Evolutionary conservation across 805 yeast species (phyloP), one percentile per base, ranked within the genome.

Genomic region (Millerago galiae): DNA sequence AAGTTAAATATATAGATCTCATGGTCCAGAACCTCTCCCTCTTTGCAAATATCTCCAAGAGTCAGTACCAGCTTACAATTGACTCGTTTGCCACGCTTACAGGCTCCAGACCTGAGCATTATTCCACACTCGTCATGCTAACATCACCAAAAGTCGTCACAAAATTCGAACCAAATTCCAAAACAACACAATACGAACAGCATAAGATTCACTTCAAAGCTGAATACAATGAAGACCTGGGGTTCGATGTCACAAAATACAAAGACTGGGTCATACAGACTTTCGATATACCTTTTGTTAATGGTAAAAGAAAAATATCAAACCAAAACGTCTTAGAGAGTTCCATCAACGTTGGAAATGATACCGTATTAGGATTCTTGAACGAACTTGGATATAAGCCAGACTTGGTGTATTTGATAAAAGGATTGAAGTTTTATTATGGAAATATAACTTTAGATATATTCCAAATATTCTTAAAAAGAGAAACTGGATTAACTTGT

Each of bases 311-410:
- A 54, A 72, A 74, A 59, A 81, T 74, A 42, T 73, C 71, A 18
- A 77, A 74, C 45, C 95, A 88, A 58, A 74, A 85, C 14, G 71
- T 86, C 11, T 70, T 81, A 46, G 88, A 82, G 54, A 60, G 76
- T 13, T 53, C 58, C 13, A 49, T 75, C 7, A 31, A 51, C 9
- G 52, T 62, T 7, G 61, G 62, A 10, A 26, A 56, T 42, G 48
- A 62, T 47, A 50, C 65, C 42, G 68, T 56, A 58, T 53, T 70
- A 43, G 49, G 56, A 12, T 42, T 43, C 7, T 66, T 73, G 21
- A 73, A 70, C 35, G 83, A 77, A 39, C 64, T 90, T 38, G 96
- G 96, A 1, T 89, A 86, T 63, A 72, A 71, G 42, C 71, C 73
- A 26, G 78, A 79, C 37, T 74, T 71, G 40, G 81, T 77, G 54